Percentiles rank a stretch among this genome's conserved stretches.
Conservation (phyloP, 2,329 filamentous ascomycete genomes). For the Pseudomassariella vexata region DNA sequence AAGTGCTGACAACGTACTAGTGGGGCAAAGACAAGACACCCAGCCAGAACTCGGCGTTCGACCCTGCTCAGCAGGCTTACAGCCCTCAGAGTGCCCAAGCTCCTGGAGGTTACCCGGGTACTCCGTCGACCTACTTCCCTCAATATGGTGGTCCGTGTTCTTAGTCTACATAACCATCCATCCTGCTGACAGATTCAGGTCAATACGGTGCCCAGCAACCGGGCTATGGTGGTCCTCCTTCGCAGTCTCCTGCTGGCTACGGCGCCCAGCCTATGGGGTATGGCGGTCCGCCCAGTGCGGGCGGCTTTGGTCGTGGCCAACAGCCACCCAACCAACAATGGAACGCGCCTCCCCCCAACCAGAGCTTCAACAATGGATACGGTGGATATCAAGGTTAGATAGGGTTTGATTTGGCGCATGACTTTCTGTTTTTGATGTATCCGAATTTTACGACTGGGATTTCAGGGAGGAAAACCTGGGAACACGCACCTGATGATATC, state of each 20-base stretch:
- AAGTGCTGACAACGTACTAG: constrained; percentile 44
- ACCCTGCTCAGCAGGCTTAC: constrained; percentile 65
- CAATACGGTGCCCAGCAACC: constrained; percentile 62
- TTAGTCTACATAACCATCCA: too few relatives aligned
- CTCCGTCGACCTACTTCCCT: constrained; percentile 79
- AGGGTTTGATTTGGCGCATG: constrained; percentile 4
- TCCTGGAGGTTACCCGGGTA: constrained; percentile 66
- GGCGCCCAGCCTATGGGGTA: constrained; percentile 66
- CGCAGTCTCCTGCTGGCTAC: constrained; percentile 57
- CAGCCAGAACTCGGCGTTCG: constrained; percentile 64
- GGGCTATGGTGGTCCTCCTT: constrained; percentile 57
- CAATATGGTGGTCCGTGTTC: constrained; percentile 81
- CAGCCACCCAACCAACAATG: constrained; percentile 52
- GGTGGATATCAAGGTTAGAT: constrained; percentile 56
- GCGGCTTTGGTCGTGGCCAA: constrained; percentile 77
- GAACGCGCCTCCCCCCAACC: constrained; percentile 44
- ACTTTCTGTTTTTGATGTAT: constrained; percentile 13
- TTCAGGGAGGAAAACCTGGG: too few relatives aligned
- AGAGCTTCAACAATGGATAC: constrained; percentile 58
- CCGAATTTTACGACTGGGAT: too few relatives aligned
- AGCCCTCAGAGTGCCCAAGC: constrained; percentile 70
- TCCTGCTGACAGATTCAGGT: constrained; percentile 29
- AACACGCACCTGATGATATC: constrained; percentile 4
- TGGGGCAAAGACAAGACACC: constrained; percentile 99
- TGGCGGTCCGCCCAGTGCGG: constrained; percentile 67